phyloP scores from a whole-genome alignment of 306 rosid genomes.

The Fragaria ananassa region DNA sequence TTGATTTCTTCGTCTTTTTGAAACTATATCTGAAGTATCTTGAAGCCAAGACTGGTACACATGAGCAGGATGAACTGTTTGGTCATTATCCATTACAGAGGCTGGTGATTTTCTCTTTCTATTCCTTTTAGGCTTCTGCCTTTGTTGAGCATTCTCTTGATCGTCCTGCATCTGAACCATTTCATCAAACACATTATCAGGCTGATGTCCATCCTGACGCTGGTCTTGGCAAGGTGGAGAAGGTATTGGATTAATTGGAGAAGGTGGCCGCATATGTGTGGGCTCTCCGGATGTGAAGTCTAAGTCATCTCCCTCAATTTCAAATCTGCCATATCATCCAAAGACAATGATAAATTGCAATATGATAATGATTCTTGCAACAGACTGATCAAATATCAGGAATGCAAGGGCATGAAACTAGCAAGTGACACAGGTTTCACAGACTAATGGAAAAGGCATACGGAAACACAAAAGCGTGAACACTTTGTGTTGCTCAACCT shows the following conservation, averaged over 20 bases:
- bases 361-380: constrained; percentile 3
- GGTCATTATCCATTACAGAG: constrained; percentile 58
- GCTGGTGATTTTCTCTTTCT: constrained; percentile 40
- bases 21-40: constrained; percentile 53
- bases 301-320: constrained; percentile 38
- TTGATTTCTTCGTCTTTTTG: constrained; percentile 57
- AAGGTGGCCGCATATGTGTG: constrained; percentile 26
- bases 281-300: constrained; percentile 45
- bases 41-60: constrained; percentile 78
- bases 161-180: constrained; percentile 37
- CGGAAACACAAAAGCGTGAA: neutral
- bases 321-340: constrained; percentile 11
- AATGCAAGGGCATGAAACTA: neutral
- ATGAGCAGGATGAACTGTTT: constrained; percentile 68
- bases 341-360: constrained; percentile 1
- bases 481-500: neutral
- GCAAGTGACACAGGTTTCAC: neutral
- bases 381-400: neutral
- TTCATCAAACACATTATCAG: neutral
- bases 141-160: constrained; percentile 34
- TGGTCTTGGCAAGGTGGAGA: constrained; percentile 57
- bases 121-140: constrained; percentile 41
- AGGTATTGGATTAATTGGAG: constrained; percentile 31
- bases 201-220: constrained; percentile 40
- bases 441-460: neutral